A percentile compares a stretch with the other conserved stretches of the same genome.
phyloP scores from a whole-genome alignment of 2,329 filamentous ascomycete genomes.

The Fusarium anguioides region DNA sequence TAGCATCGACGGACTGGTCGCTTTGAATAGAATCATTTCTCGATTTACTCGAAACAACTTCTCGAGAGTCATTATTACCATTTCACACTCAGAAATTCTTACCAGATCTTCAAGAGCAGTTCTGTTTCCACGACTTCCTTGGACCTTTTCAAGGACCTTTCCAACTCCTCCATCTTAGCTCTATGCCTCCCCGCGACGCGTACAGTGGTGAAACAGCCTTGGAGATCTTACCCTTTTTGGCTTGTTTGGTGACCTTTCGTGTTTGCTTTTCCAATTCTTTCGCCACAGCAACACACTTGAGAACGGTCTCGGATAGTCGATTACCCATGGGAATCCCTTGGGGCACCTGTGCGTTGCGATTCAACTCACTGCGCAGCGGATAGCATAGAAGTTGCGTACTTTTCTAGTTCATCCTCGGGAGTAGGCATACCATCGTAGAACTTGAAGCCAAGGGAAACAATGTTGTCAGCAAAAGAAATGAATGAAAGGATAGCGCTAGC shows the following conservation, averaged over 20 bases:
- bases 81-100: fast-evolving
- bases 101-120: neutral
- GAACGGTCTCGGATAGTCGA: neutral
- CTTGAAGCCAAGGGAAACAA: neutral
- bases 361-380: neutral
- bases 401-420: neutral
- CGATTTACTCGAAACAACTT: no score
- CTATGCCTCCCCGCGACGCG: fast-evolving
- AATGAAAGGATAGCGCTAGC: neutral
- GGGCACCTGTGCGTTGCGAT: neutral
- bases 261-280: neutral
- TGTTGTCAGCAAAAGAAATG: neutral
- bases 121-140: neutral
- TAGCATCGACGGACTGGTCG: neutral
- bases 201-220: neutral
- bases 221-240: neutral
- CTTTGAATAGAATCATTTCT: no score
- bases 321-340: neutral
- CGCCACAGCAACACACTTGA: neutral
- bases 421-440: neutral
- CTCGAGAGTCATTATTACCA: no score
- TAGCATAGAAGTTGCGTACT: neutral
- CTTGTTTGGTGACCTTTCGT: neutral
- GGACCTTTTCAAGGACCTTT: neutral
- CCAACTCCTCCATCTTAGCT: fast-evolving